Base-by-base conservation (phyloP, 2,329 filamentous ascomycete genomes). In the Chaetomiaceae sp. region DNA sequence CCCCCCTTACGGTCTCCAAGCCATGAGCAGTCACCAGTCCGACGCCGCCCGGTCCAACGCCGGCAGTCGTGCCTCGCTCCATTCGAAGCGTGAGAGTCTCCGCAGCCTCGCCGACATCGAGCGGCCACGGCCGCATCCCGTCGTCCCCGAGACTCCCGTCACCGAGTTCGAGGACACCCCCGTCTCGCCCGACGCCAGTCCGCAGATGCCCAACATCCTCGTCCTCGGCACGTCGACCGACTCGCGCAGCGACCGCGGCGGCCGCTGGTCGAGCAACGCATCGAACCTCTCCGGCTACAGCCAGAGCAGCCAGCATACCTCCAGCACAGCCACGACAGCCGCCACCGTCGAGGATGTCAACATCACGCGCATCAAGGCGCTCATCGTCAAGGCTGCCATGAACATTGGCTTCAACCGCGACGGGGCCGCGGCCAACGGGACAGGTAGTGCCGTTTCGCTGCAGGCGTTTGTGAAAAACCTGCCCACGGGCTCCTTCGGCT, bases 111-210 rank as follows among this genome's bases (percentile, higher is more conserved):
- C 69, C 19, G 73, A 81, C 55, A 44, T 74, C 66, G 34, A 84
- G 62, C 74, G 73, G 66, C 67, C 75, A 61, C 73, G 74, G 51
- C 78, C 59, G n/a, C 61, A 71, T 17, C 71, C 69, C 3, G 71
- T 73, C 2, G 79, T 85, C 4, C 91, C 91, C 1, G 92, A 97
- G 71, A 97, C 91, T 0, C 91, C 91, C 0, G 92, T 92, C 0
- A 97, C 91, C 4, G 91, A 96, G 61, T 96, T 96, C 63, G 92
- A 96, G 68, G 91, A 97, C 66, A 90, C 87, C 0, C 85, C 89
- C 4, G 82, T 90, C 39, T 95, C 91, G 0, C 87, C 88, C 0
- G 89, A 92, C 52, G 82, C 85, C 40, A 86, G 81, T 7, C 82
- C 85, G 0, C 85, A 84, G 36, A 81, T 91, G 51, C 91, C 90